Percentiles rank a stretch among this genome's conserved stretches.
Evolutionary conservation across 495 filamentous ascomycete genomes (phyloP).

Genomic region (Xylaria bambusicola): DNA sequence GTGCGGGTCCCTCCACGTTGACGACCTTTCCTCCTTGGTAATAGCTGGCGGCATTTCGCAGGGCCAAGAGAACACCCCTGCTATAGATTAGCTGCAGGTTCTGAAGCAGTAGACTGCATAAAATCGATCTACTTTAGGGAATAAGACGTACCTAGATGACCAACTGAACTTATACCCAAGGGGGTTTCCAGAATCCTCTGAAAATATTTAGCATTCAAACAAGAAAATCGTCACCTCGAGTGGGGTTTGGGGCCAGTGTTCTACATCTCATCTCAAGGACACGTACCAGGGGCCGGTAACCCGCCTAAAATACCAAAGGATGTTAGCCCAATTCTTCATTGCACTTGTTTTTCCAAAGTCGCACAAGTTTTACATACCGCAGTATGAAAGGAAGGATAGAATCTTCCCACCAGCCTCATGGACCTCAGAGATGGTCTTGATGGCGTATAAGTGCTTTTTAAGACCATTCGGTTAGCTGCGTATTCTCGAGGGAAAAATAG

Average conservation of each 20-base stretch:
- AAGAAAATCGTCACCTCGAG: too few relatives aligned
- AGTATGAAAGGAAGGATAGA: slow-evolving; percentile 79
- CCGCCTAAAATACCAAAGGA: too few relatives aligned
- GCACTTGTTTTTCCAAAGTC: too few relatives aligned
- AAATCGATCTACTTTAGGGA: too few relatives aligned
- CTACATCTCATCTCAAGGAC: background rate
- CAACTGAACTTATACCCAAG: slow-evolving; percentile 96
- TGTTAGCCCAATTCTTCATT: too few relatives aligned
- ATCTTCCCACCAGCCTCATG: slow-evolving; percentile 87
- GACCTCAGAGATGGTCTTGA: slow-evolving; percentile 84
- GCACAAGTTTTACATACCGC: slow-evolving; percentile 76
- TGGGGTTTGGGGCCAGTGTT: too few relatives aligned
- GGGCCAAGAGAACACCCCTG: slow-evolving; percentile 83
- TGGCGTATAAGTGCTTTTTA: slow-evolving; percentile 78
- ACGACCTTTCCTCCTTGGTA: slow-evolving; percentile 76
- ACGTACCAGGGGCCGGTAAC: slow-evolving; percentile 55
- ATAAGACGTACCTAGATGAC: slow-evolving; percentile 42
- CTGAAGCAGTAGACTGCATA: background rate
- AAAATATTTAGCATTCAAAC: slow-evolving; percentile 35
- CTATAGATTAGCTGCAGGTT: background rate
- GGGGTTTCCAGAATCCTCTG: slow-evolving; percentile 85
- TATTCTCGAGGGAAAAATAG: background rate
- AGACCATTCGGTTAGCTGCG: slow-evolving; percentile 7
- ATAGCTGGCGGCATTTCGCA: slow-evolving; percentile 82
- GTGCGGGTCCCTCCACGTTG: slow-evolving; percentile 61